These are phyloP conservation scores for Mycena epipterygia DNA, from an alignment of 768 basidiomycete species.

Conservation along the genomic window DNA sequence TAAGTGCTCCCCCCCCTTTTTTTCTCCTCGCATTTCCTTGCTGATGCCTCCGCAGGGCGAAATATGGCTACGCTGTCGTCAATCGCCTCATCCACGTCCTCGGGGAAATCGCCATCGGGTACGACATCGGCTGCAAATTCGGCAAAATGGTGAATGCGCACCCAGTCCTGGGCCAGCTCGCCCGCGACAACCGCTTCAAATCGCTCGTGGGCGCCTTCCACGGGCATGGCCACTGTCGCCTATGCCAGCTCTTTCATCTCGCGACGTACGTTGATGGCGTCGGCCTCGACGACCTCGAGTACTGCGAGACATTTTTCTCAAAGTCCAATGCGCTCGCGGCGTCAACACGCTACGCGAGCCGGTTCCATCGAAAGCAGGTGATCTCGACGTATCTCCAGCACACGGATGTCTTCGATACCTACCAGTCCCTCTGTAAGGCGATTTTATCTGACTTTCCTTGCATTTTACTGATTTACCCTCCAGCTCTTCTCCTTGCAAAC, in stretches of 20 bases:
- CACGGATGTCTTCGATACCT: constrained; percentile 18
- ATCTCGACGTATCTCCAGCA: constrained; percentile 16
- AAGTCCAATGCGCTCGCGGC: constrained; percentile 29
- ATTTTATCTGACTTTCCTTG: not conserved
- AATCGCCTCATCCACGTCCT: constrained; percentile 12
- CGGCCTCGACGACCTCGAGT: constrained; percentile 29
- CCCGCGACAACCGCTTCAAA: not conserved
- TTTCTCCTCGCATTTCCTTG: too few species aligned
- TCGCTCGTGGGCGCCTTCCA: constrained; percentile 25
- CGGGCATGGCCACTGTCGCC: constrained; percentile 26
- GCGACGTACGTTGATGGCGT: constrained; percentile 21
- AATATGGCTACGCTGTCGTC: constrained; percentile 27
- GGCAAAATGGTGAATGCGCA: constrained; percentile 8
- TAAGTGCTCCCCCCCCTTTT: constrained; percentile 43
- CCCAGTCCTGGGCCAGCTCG: constrained; percentile 15
- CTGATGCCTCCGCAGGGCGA: constrained; percentile 19
- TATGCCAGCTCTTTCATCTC: constrained; percentile 25
- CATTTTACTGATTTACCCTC: not conserved
- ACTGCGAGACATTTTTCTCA: constrained; percentile 28
- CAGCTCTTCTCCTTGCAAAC: constrained; percentile 14
- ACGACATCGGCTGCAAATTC: constrained; percentile 36
- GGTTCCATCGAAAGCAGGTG: constrained; percentile 27
- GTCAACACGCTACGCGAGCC: constrained; percentile 14
- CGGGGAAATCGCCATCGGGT: constrained; percentile 13
- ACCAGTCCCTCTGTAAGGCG: constrained; percentile 19